Evolutionary conservation across 495 filamentous ascomycete genomes (phyloP), one percentile per base, ranked within the genome.

Genomic region (Xylaria scruposa): DNA sequence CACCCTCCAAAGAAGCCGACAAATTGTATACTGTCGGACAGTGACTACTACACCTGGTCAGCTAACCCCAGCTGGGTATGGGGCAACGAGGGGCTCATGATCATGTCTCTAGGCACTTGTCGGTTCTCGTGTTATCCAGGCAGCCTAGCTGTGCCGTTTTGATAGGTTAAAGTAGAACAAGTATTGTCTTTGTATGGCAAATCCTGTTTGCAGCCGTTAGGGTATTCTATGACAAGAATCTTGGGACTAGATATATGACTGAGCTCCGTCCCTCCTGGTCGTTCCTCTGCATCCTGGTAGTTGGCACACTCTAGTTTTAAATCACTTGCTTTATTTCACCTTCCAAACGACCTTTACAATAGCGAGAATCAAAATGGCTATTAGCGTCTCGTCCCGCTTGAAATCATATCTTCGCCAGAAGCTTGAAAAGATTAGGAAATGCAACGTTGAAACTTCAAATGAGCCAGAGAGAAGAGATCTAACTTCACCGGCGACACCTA

Each of bases 371-470:
- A 64, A 68, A 2, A 79, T 79, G 77, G 70, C 74, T 64, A 58
- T 76, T 21, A 60, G 61, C n/a, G 65, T 79, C 24, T 36, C 64
- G 65, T 75, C 70, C 3, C 76, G 72, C 24, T 67, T 78, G 42
- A 79, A 59, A 42, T 66, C 74, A 26, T 76, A 76, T 64, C 70
- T 78, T 29, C 77, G 71, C 21, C 74, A 56, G 29, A 65, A 62
- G 47, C 67, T 73, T 19, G 51, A 69, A 53, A 78, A 71, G 66
- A 74, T 67, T 24, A 77, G 66, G 61, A 73, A 64, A 68, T 46
- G 67, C 71, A 73, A 59, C 15, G 70, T n/a, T 15, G 33, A 17
- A 24, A n/a, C 71, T n/a, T 15, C 29, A 12, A 68, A 73, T 19
- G 61, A 49, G n/a, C 61, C 67, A 58, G 74, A 61, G 21, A 49